These are phyloP conservation scores for Sporothrix brunneoviolacea DNA, from an alignment of 2,329 filamentous ascomycete genomes.

Conservation along the genomic window DNA sequence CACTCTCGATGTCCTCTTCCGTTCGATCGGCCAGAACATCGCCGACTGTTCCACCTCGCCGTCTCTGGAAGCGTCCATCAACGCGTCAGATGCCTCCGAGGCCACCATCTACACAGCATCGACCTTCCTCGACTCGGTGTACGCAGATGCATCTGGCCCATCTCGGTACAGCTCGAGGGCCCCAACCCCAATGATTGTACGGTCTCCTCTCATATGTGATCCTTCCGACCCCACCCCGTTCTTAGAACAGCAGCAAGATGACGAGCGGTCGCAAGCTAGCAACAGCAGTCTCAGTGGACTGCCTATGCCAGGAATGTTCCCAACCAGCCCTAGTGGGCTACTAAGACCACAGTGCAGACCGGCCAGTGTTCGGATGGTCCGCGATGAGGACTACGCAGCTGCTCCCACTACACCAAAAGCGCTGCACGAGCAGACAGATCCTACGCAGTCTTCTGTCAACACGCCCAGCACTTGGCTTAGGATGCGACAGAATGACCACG, in stretches of 20 bases:
- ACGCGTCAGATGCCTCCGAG: constrained; percentile 73
- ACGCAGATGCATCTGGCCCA: constrained; percentile 54
- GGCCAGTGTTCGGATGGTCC: constrained; percentile 41
- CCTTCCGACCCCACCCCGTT: constrained; percentile 25
- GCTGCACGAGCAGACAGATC: too few species aligned
- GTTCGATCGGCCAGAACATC: constrained; percentile 67
- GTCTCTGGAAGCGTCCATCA: constrained; percentile 64
- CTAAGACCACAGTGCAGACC: constrained; percentile 26
- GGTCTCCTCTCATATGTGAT: constrained; percentile 38
- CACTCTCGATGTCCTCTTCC: constrained; percentile 81
- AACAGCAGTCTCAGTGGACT: constrained; percentile 19
- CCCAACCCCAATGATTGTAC: constrained; percentile 63
- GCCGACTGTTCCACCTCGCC: constrained; percentile 54
- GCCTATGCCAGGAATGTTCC: constrained; percentile 19
- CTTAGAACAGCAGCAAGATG: neutral
- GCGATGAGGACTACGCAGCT: constrained; percentile 21
- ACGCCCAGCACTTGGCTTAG: constrained; percentile 2
- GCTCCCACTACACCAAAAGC: too few species aligned
- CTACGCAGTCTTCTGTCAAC: neutral
- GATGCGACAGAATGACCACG: neutral
- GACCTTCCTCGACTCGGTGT: constrained; percentile 72
- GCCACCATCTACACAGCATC: constrained; percentile 67
- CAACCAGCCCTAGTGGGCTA: constrained; percentile 13
- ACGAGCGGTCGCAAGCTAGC: neutral
- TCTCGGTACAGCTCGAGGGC: constrained; percentile 58